Base-by-base conservation (phyloP, 495 filamentous ascomycete species). In the Hyaloscypha variabilis region DNA sequence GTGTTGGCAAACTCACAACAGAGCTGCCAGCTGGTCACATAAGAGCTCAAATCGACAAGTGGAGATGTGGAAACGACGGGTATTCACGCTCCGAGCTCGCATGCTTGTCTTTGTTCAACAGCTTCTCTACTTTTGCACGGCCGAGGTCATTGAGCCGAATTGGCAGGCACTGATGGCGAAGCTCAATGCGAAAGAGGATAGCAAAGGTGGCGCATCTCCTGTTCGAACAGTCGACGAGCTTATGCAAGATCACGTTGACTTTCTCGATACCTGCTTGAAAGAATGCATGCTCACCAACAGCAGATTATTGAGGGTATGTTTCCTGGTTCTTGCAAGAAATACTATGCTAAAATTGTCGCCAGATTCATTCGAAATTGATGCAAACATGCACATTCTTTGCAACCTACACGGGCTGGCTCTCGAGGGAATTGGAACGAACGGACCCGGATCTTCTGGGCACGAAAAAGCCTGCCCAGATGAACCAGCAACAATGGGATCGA, bases 221-320 rank as follows among this genome's bases (percentile, higher is more conserved):
- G 62, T 69, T 36, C 83, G 93, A 46, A 99, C 95, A 0, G 96
- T 99, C 19, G 95, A 99, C 69, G 92, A 97, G 74, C 78, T 99
- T 71, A 99, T 99, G 95, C 93, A 98, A 76, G 94, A 98, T 75
- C 95, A 99, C 81, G 94, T 99, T 31, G 95, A 98, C 77, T 98
- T 98, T 75, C 76, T 99, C 62, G 95, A 97, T 71, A 97, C 94
- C 14, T 99, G 95, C 76, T 79, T 99, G 62, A 98, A 98, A 78
- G 95, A 97, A 78, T 97, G 96, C 81, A 97, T 97, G 94, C 83
- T 99, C 36, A 98, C 96, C 13, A 97, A 99, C 73, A 90, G 90
- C 60, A 97, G 96, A 76, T 78, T 99, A 8, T 79, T 99, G 23
- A 88, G 91, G 80, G 95, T 97, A 83, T 56, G 84, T 24, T 59